phyloP scores from a whole-genome alignment of 805 yeast genomes.

The Nakazawaea anatomiae region DNA sequence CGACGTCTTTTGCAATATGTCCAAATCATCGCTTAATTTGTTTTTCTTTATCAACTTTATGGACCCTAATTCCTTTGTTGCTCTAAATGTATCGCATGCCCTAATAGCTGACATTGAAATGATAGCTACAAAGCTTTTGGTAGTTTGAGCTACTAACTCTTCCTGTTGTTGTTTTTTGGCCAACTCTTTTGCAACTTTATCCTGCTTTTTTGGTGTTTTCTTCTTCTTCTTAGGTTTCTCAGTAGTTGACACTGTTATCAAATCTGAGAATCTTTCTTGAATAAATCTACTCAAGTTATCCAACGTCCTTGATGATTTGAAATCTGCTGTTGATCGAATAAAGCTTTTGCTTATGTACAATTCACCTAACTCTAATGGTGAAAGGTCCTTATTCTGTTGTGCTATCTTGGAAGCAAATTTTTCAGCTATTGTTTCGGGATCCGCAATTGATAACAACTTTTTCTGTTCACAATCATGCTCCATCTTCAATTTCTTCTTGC shows the following conservation, averaged over 20 bases:
- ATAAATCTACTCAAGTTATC: conserved; percentile 54
- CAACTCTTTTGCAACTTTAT: conserved; percentile 21
- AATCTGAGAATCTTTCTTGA: conserved; percentile 38
- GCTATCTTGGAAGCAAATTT: conserved; percentile 57
- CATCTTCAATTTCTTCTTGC: conserved; percentile 62
- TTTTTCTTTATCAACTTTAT: conserved; percentile 73
- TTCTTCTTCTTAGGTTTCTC: conserved; percentile 19
- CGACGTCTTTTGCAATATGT: conserved; percentile 34
- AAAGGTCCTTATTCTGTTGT: conserved; percentile 55
- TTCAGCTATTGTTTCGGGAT: conserved; percentile 61
- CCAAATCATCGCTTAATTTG: conserved; percentile 58
- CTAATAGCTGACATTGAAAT: conserved; percentile 76
- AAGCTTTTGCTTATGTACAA: conserved; percentile 46
- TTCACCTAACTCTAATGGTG: conserved; percentile 72
- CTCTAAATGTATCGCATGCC: conserved; percentile 79
- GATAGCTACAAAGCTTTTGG: conserved; percentile 42
- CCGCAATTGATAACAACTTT: conserved; percentile 43
- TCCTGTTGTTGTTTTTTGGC: conserved; percentile 15
- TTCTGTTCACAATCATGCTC: conserved; percentile 59
- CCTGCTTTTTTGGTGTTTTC: conserved; percentile 20
- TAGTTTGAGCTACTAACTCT: conserved; percentile 14
- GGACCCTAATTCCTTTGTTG: conserved; percentile 47
- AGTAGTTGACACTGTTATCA: conserved; percentile 29
- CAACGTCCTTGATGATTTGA: conserved; percentile 45
- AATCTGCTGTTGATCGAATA: conserved; percentile 59